Conservation (phyloP, 176 grass and related monocot species). For the Raddia guianensis region DNA sequence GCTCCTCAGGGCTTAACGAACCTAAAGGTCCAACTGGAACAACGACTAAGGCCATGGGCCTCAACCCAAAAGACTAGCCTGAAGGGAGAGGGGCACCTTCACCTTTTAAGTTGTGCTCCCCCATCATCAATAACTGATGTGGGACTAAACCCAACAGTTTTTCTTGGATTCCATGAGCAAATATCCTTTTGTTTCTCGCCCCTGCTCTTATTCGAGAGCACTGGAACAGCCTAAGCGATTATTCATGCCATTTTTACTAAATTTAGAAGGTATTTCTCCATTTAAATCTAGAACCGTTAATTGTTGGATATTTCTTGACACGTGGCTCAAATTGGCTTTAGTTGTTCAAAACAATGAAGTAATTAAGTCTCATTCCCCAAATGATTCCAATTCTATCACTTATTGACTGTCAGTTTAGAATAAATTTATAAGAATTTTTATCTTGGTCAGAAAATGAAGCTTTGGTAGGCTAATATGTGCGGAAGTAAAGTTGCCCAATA, state of each 20-base stretch:
- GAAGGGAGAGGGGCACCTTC: too few relatives aligned
- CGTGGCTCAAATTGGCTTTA: not conserved
- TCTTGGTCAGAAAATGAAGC: not conserved
- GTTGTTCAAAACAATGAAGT: not conserved
- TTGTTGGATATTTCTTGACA: not conserved
- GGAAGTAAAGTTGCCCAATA: not conserved
- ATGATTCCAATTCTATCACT: not conserved
- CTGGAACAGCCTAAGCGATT: not conserved
- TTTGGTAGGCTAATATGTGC: too few relatives aligned
- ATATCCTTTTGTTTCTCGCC: not conserved
- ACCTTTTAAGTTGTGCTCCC: too few relatives aligned
- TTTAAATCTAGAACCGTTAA: not conserved
- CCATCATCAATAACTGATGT: too few relatives aligned
- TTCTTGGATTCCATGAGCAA: not conserved
- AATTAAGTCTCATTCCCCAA: not conserved
- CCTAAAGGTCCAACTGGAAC: too few relatives aligned
- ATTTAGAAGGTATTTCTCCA: not conserved
- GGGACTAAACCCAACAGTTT: too few relatives aligned
- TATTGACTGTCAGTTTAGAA: not conserved
- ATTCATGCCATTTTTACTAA: not conserved
- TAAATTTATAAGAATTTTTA: not conserved
- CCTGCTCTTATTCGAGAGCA: constrained; percentile 2
- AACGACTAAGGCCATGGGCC: too few relatives aligned
- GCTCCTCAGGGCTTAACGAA: too few relatives aligned
- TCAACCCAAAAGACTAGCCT: too few relatives aligned